Base-by-base conservation (phyloP, 2,329 filamentous ascomycete genomes). In the Talaromyces amestolkiae region DNA sequence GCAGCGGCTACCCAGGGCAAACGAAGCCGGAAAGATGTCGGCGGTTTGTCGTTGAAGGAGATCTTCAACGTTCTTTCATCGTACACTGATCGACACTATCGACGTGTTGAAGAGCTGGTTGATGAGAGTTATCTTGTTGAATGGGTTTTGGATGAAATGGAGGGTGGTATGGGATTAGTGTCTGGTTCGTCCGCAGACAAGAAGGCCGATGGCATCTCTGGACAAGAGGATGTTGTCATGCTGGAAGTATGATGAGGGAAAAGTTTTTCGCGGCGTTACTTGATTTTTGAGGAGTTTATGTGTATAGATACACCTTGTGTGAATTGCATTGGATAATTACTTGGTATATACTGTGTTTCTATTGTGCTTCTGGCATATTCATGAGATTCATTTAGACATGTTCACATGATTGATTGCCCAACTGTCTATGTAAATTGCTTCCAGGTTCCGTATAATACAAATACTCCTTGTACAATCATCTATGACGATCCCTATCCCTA, bases 91-190 rank as follows among this genome's bases (percentile, higher is more conserved):
- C 86, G 93, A 69, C 95, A 99, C 77, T 97, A 96, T 77, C 90
- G 89, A 77, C 86, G 94, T 63, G 85, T 95, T 71, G 93, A 97
- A 76, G 94, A 96, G 73, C 81, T 97, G 71, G 87, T 93, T 47
- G 94, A 98, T 75, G 95, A 98, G 81, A 96, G 93, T 74, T 98
- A 93, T 79, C 79, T 99, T 72, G 86, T 98, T 47, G 92, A 97
- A 78, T 98, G 96, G 84, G 96, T 94, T 68, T 82, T 98, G 68
- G 86, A 89, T 73, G 91, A 97, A 81, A 98, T 98, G 93, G 93
- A 96, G 74, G 90, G 75, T 84, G 75, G 84, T 89, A 67, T 82
- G 75, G 67, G 82, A 74, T 66, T 80, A 64, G 68, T 66, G 45
- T 60, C 65, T 17, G 60, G 60, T 35, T n/a, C 19, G 13, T 37